A percentile compares a stretch with the other conserved stretches of the same genome.
Conservation (phyloP, 352 stramenopile species). For the Phytophthora citricola region DNA sequence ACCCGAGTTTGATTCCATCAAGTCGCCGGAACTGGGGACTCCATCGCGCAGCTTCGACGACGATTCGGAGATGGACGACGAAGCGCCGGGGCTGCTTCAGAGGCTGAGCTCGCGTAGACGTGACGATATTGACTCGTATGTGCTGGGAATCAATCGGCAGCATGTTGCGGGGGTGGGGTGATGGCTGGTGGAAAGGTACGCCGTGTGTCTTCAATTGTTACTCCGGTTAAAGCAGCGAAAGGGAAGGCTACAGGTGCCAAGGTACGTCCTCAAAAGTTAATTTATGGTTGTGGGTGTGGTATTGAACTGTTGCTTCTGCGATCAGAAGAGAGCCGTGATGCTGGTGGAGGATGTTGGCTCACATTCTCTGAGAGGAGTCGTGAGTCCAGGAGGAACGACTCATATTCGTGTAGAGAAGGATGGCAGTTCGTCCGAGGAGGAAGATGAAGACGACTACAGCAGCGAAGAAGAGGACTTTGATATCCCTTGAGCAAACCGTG, state of each 20-base stretch:
- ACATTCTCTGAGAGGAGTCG: conserved; percentile 55
- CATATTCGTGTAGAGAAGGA: conserved; percentile 65
- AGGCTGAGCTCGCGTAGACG: conserved; percentile 63
- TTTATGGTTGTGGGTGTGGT: background rate
- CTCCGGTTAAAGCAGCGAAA: conserved; percentile 16
- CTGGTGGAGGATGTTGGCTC: conserved; percentile 53
- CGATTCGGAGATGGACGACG: conserved; percentile 54
- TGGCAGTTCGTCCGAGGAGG: conserved; percentile 54
- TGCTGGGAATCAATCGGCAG: conserved; percentile 65
- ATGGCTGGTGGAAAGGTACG: conserved; percentile 47
- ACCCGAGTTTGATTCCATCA: conserved; percentile 59
- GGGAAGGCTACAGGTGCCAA: conserved; percentile 44
- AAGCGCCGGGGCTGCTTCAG: conserved; percentile 49
- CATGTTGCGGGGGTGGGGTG: conserved; percentile 48
- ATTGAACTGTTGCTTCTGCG: background rate
- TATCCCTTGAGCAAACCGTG: conserved; percentile 22
- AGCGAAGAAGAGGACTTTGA: conserved; percentile 43
- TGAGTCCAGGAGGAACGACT: conserved; percentile 72
- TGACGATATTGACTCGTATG: conserved; percentile 83
- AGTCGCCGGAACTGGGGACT: conserved; percentile 49
- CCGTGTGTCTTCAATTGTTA: conserved; percentile 28
- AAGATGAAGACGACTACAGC: conserved; percentile 38
- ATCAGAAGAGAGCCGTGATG: conserved; percentile 50
- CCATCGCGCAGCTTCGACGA: conserved; percentile 47
- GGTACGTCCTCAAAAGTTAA: conserved; percentile 18